Evolutionary conservation across 768 basidiomycete genomes (phyloP).

Genomic region (Gloeophyllum trabeum): DNA sequence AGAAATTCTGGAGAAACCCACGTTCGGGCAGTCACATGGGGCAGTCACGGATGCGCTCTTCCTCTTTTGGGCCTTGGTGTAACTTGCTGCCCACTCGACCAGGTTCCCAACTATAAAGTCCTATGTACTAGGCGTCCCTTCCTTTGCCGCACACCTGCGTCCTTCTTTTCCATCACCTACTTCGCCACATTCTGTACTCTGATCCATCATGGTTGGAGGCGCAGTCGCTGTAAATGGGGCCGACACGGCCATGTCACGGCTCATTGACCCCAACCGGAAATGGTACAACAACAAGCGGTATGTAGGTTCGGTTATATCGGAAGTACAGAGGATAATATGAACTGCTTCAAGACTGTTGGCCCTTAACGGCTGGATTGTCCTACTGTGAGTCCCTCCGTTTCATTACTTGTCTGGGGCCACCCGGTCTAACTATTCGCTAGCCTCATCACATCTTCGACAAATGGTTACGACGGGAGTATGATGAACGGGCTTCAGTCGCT

Average conservation of each 20-base stretch:
- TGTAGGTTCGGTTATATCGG: slow-evolving; percentile 7
- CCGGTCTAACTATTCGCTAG: slow-evolving; percentile 22
- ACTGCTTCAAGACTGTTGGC: slow-evolving; percentile 32
- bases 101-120: not conserved
- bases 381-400: slow-evolving; percentile 32
- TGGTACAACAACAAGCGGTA: slow-evolving; percentile 75
- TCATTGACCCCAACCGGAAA: slow-evolving; percentile 53
- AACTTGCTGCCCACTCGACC: not conserved
- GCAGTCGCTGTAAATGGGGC: slow-evolving; percentile 21
- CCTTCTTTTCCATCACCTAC: not conserved
- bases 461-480: slow-evolving; percentile 70
- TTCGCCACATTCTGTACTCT: slow-evolving; percentile 1
- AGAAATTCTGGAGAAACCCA: slow-evolving; percentile 12
- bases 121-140: not conserved
- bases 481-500: slow-evolving; percentile 74
- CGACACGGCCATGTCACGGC: slow-evolving; percentile 32
- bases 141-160: no score
- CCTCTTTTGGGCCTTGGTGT: not conserved
- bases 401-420: slow-evolving; percentile 1
- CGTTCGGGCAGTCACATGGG: not conserved
- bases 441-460: slow-evolving; percentile 69
- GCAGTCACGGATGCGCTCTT: no score
- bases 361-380: slow-evolving; percentile 60
- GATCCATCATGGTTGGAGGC: slow-evolving; percentile 43
- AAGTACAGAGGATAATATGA: not conserved